A percentile compares a stretch with the other conserved stretches of the same genome.
Conservation (phyloP, 257 asterid genomes). For the Ilex asprella region DNA sequence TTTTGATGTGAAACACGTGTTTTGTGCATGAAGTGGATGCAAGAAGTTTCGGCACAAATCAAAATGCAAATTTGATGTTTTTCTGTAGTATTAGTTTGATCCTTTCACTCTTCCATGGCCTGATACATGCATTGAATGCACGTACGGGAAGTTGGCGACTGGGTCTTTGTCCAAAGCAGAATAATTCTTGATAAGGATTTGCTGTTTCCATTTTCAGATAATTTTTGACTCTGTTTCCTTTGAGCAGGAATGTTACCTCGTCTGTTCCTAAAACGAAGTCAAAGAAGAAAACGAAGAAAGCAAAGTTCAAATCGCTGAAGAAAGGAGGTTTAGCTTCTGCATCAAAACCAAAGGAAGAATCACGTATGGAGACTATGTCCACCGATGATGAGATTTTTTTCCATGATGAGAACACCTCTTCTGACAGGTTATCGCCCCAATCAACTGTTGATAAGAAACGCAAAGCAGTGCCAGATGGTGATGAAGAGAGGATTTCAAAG, state of each 20-base stretch:
- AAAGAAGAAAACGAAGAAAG: constrained; percentile 78
- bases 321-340: constrained; percentile 71
- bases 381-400: constrained; percentile 47
- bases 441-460: constrained; percentile 57
- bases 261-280: constrained; percentile 51
- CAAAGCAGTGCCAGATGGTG: constrained; percentile 44
- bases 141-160: too few species aligned
- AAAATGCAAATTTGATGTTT: neutral
- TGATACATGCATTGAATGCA: too few species aligned
- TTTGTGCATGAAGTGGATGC: neutral
- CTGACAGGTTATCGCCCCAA: constrained; percentile 58
- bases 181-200: neutral
- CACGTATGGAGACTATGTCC: constrained; percentile 53
- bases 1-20: too few species aligned
- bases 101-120: too few species aligned
- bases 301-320: constrained; percentile 92
- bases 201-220: neutral
- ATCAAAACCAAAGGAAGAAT: constrained; percentile 49
- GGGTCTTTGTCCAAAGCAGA: too few species aligned
- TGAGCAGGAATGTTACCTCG: constrained; percentile 45
- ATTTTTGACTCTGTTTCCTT: constrained; percentile 13
- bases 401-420: constrained; percentile 53
- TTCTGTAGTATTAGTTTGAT: neutral
- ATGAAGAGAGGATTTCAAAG: constrained; percentile 51
- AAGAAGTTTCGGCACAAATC: neutral